Base-by-base conservation (phyloP, 768 basidiomycete species). In the Candolleomyces aberdarensis region DNA sequence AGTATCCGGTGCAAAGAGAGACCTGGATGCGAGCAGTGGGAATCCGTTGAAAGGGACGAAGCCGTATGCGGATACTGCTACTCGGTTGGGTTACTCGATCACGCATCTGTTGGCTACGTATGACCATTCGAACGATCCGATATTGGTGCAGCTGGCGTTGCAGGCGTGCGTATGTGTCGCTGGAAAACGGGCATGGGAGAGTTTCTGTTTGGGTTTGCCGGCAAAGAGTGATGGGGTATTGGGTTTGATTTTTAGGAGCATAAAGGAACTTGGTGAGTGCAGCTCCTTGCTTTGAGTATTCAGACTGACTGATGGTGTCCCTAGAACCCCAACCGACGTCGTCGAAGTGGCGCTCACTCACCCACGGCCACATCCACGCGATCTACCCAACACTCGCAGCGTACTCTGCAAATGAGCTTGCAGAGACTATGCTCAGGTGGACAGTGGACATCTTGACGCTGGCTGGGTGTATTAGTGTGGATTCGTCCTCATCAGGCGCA, bases 301-400 rank as follows among this genome's bases (percentile, higher is more conserved):
- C 32, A 19, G 11, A 32, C n/a, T 31, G 19, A 26, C 5, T 50
- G 44, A 31, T 39, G 43, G 11, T 10, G 26, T 26, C 17, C 46
- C 60, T 66, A 85, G 90, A 91, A 69, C 86, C 88, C 29, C 90
- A 92, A 69, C 88, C 90, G 4, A 88, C 85, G 0, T 88, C 89
- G 1, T 85, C 88, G 0, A 84, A 87, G 67, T 92, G 90, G 90
- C 81, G 90, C 51, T 83, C 89, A 0, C 74, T 92, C 47, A 84
- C 90, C 1, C 89, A 91, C 66, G 78, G 78, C 47, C 82, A 89
- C 56, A 86, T 91, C 47, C 87, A 88, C 60, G 76, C 75, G 7
- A 76, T 90, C 58, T 87, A 89, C 66, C 87, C 90, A 5, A 84
- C 81, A 2, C 74, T 91, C 26, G 78, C 79, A 6, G 85, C 90